Base-by-base conservation (phyloP, 495 filamentous ascomycete genomes). In the Xylona heveae region DNA sequence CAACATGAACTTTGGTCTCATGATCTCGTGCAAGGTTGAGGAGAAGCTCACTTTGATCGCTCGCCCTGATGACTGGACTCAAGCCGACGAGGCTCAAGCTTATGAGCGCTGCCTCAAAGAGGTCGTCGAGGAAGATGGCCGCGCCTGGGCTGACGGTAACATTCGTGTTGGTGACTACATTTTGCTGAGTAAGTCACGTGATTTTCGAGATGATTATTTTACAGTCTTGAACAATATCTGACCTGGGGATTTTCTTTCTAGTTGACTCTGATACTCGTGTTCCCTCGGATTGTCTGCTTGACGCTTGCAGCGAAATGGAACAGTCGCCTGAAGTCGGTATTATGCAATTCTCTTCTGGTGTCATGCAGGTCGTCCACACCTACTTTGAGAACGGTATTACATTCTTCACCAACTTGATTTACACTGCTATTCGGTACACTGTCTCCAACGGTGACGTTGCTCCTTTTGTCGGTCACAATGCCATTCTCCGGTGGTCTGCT, bases 1-100 rank as follows among this genome's bases (percentile, higher is more conserved):
- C 19, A 84, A 84, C 58, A 84, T 84, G 77, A 84, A 84, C 53
- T 84, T 64, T 39, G 75, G 61, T 6, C 55, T 84, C 21, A 73
- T 76, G 59, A 61, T 83, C 37, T 77, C 73, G 12, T 71, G 66
- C 50, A 68, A 69, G 36, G 71, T 82, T 0, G 77, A 84, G 48
- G 74, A 79, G 13, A 71, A 68, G 42, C 58, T 82, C 17, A 50
- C 50, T 5, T 29, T 47, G 16, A 54, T 71, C 42, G 51, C 70
- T 17, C 62, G 74, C 13, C 54, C 55, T 10, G 55, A 58, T 23
- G 61, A 61, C 20, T 80, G 76, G 73, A 64, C 62, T 6, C 71
- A 79, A 44, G 57, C 64, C 19, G 71, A 80, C 42, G 71, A 81
- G 45, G 70, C 73, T 6, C 39, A 59, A 30, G 76, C 70, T 22